Conservation (phyloP, 2,329 filamentous ascomycete genomes). For the Phaeosphaeriaceae sp. region DNA sequence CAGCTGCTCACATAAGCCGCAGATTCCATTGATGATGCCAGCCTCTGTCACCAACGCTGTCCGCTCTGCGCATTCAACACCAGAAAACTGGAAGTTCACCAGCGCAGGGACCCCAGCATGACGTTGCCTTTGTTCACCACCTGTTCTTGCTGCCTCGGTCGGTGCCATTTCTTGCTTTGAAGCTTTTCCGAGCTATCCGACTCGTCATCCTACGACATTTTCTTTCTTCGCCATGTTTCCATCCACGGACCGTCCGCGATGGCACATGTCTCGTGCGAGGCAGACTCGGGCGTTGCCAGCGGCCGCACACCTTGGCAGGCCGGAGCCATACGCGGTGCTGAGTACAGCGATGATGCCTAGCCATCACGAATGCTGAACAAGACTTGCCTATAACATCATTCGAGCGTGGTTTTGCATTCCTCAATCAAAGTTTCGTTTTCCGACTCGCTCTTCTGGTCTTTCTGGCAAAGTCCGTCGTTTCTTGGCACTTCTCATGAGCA, state of each 20-base stretch:
- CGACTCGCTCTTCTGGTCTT: neutral
- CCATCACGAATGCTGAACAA: no score
- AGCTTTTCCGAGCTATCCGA: slow-evolving; percentile 16
- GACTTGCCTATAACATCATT: no score
- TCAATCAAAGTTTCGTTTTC: no score
- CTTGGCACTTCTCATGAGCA: neutral
- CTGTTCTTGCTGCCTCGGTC: neutral
- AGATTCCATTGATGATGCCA: neutral
- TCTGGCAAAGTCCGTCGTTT: neutral
- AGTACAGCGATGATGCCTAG: no score
- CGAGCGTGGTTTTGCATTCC: no score
- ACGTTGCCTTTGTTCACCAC: neutral
- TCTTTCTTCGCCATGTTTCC: neutral
- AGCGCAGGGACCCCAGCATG: neutral
- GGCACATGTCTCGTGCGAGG: neutral
- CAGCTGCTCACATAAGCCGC: slow-evolving; percentile 11
- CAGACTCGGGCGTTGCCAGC: neutral
- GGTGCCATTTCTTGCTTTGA: neutral
- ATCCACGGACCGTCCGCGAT: no score
- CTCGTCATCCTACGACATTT: neutral
- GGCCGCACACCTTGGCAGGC: no score
- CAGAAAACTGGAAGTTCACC: neutral
- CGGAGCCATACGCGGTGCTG: no score
- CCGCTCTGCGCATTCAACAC: neutral
- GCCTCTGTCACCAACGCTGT: neutral